Base-by-base conservation (phyloP, 257 asterid species). In the Cinchona pubescens region DNA sequence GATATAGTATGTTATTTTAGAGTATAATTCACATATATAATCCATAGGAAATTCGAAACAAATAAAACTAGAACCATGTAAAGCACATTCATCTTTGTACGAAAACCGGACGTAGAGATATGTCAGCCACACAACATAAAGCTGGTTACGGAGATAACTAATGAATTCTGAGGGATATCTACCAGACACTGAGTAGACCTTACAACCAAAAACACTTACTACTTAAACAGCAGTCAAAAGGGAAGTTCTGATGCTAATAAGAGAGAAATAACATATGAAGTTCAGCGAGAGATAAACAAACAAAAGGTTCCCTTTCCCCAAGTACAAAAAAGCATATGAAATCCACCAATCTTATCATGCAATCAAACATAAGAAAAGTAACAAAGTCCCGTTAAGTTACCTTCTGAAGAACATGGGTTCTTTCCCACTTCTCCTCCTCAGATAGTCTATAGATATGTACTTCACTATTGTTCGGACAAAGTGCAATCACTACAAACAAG, bases 371-470 rank as follows among this genome's bases (percentile, higher is more conserved):
- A 53, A n/a, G 64, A 34, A 49, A n/a, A 45, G 51, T 63, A 29
- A 15, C 5, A 69, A 58, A 72, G 34, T 42, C 67, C 27, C 35
- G 2, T 49, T 40, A 61, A 23, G 67, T 65, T 83, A 92, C 99
- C 97, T 90, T 94, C 46, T 94, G 97, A 80, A 94, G 97, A 85
- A 88, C 91, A 76, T 92, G 97, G 83, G 92, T 82, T 90, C 87
- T 94, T 91, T 94, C 99, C 99, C 99, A 94, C 85, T 92, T 92
- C 46, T 86, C 97, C 67, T 89, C 96, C 48, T 90, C 97, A 55
- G 85, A 79, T 79, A 85, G 51, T 78, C 83, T 88, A 78, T 90
- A 90, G 46, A 94, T 90, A 80, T 94, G 97, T 75, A 94, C 97
- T 83, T 94, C 97, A 63, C 83, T 85, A 87, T 86, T 92, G 84